Base-by-base conservation (phyloP, 441 rosid species). In the Hura crepitans region DNA sequence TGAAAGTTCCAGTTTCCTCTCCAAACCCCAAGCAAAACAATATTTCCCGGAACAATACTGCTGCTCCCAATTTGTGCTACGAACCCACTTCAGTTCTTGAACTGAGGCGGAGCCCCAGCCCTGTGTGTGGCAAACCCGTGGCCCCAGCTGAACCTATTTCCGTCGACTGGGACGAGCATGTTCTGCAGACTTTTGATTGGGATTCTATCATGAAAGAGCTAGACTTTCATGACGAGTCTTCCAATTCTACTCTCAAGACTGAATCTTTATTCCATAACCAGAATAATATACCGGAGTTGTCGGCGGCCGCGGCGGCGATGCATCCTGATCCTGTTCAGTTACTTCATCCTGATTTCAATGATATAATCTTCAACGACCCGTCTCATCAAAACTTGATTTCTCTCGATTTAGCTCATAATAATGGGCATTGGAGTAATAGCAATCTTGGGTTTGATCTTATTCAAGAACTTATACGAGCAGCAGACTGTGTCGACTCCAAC, bases 31-130 rank as follows among this genome's bases (percentile, higher is more conserved):
- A 75, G 60, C 80, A 35, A 66, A 77, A 20, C 66, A 73, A 45
- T 62, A 47, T 14, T 69, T 0, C 46, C 42, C 66, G 75, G 27
- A 56, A 33, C 58, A 50, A 17, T 54, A 66, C 25, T 14, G 60
- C 15, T 31, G 27, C 66, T 45, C 65, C 74, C 6, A 61, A 53
- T 46, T 57, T 70, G 20, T 75, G 75, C 79, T 76, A 87, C 80
- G 96, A 93, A 58, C 97, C 96, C 65, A 90, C 92, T 54, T 89
- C 97, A 0, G 98, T 90, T 69, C 96, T 90, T n/a, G 96, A 88
- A 47, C 78, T 84, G 63, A 81, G 84, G 65, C 75, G 86, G 5
- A 87, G 86, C 60, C 82, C 83, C 0, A 83, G 92, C 54, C 92
- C 92, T 0, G 77, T 51, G 10, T 12, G 57, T 6, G 78, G 77